These are phyloP conservation scores for Delonix regia DNA, from an alignment of 306 rosid species.

Conservation along the genomic window DNA sequence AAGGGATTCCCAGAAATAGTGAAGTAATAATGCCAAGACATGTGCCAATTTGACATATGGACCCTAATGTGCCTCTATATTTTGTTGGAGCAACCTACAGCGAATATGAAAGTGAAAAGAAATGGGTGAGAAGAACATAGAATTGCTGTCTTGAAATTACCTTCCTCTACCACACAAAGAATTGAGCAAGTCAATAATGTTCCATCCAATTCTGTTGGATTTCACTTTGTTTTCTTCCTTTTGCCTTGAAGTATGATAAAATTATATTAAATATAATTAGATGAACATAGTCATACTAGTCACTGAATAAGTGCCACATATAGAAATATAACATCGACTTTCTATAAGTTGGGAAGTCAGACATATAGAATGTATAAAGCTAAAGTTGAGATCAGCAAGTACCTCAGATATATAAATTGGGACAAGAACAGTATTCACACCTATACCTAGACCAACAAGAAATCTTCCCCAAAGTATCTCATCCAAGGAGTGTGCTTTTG, in stretches of 20 bases:
- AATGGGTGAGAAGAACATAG: constrained; percentile 16
- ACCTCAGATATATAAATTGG: constrained; percentile 94
- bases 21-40: constrained; percentile 88
- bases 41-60: constrained; percentile 85
- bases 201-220: not conserved
- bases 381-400: constrained; percentile 25
- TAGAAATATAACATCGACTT: constrained; percentile 4
- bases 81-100: constrained; percentile 87
- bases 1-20: constrained; percentile 72
- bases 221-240: not conserved
- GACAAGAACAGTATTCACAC: constrained; percentile 87
- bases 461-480: constrained; percentile 85
- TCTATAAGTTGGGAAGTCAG: not conserved
- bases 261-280: not conserved
- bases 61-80: constrained; percentile 85
- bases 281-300: constrained; percentile 2
- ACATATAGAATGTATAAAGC: constrained; percentile 18
- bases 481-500: constrained; percentile 76
- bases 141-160: constrained; percentile 11
- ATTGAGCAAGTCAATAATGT: not conserved
- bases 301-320: constrained; percentile 1
- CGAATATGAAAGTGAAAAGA: constrained; percentile 9
- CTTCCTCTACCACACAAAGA: not conserved
- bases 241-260: constrained; percentile 17
- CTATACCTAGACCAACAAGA: constrained; percentile 97